Evolutionary conservation across 805 yeast genomes (phyloP), one percentile per base, ranked within the genome.

Genomic region (Pichia kluyveri): DNA sequence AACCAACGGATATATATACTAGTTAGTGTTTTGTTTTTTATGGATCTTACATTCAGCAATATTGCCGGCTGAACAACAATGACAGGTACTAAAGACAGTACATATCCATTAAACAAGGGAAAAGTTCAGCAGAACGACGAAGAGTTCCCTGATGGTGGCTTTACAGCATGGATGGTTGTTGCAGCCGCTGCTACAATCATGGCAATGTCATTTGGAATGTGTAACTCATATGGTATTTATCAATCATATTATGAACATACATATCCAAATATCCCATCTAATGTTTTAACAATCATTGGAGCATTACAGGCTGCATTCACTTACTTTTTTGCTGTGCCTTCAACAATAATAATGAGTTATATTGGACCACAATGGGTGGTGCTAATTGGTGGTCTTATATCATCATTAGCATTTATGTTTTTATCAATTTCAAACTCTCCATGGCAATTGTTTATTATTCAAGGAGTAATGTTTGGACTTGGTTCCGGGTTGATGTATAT

Each of bases 361-460:
- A 54, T 65, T 30, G 62, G 77, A 0, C 81, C 83, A 0, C 65
- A 71, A 36, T 56, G 57, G 41, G 48, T 56, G 31, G 66, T 73
- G 2, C 53, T 62, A 2, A 28, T 69, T 7, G 85, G 84, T 0
- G 67, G 75, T 11, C 39, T 66, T 1, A 53, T 76, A 36, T 71
- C 72, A 55, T 63, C 72, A 26, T 61, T 70, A 8, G 73, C 77
- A 1, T 72, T 73, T 46, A 60, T 84, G 56, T 59, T 83, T 55
- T 83, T 88, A 4, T 73, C 83, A 7, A 75, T 72, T 50, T 64
- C 83, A 1, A 74, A 69, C 9, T 61, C 69, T 18, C 57, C 77
- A n/a, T 83, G 88, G 87, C 83, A 84, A 56, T 55, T 83, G 3
- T 82, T 76, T 56, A 60, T 82, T 28, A 76, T 86, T 10, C 90